Percentiles rank a stretch among this genome's conserved stretches.
Evolutionary conservation across 306 rosid genomes (phyloP).

Genomic region (Cyclanthera cordifolia): DNA sequence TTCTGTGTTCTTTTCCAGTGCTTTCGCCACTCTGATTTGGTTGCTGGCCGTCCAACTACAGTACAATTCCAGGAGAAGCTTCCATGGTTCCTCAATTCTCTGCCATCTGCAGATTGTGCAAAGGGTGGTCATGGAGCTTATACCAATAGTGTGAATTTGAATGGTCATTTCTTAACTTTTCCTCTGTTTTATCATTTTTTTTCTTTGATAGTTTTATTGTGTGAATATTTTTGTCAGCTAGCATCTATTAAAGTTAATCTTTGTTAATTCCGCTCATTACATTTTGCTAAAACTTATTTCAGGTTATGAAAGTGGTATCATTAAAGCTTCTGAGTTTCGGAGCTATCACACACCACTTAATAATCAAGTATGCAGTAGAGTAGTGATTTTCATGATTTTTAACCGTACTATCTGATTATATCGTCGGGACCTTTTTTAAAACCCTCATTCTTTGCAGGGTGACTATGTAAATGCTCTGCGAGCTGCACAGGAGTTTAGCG

Average conservation of each 20-base stretch:
- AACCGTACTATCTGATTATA: background rate
- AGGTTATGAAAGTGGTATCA: constrained; percentile 70
- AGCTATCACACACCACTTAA: constrained; percentile 92
- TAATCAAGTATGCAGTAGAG: constrained; percentile 47
- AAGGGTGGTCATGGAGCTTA: constrained; percentile 99
- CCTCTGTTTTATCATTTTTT: background rate
- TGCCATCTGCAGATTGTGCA: constrained; percentile 98
- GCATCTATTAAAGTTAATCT: background rate
- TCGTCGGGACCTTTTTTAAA: background rate
- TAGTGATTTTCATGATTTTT: constrained; percentile 1
- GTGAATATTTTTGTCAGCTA: background rate
- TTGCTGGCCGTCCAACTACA: constrained; percentile 85
- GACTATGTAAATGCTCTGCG: constrained; percentile 73
- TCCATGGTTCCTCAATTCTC: constrained; percentile 94
- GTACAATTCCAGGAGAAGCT: constrained; percentile 80
- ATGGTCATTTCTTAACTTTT: constrained; percentile 40
- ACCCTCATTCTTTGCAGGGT: constrained; percentile 41
- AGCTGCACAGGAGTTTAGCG: constrained; percentile 79
- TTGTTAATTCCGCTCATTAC: background rate
- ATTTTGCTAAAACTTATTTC: constrained; percentile 22
- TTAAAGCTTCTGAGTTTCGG: constrained; percentile 87
- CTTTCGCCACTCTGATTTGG: constrained; percentile 87
- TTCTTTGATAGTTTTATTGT: background rate
- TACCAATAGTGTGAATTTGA: constrained; percentile 84
- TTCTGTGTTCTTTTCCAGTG: constrained; percentile 49